phyloP scores from a whole-genome alignment of 768 basidiomycete species.

The Termitomyces bulborhizus region DNA sequence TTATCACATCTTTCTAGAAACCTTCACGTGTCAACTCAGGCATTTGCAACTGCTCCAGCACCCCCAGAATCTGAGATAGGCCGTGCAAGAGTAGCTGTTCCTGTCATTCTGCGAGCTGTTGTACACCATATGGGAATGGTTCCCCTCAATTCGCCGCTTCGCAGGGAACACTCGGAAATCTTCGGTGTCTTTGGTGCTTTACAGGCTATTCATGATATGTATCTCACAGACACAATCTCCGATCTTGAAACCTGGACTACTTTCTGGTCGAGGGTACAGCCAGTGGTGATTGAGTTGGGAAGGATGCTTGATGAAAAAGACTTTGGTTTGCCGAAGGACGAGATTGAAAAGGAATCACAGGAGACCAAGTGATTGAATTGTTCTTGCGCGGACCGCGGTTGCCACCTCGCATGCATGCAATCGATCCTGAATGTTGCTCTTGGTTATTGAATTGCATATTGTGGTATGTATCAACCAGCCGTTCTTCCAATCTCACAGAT shows the following conservation, averaged over 20 bases:
- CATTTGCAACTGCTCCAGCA: slow-evolving; percentile 18
- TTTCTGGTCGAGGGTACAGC: slow-evolving; percentile 21
- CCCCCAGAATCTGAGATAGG: slow-evolving; percentile 20
- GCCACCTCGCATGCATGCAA: neutral
- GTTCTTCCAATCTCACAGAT: no score
- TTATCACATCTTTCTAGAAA: neutral
- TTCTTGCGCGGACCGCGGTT: neutral
- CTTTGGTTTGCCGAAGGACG: slow-evolving; percentile 18
- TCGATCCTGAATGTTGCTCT: neutral
- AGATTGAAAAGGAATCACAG: slow-evolving; percentile 6
- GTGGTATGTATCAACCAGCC: neutral
- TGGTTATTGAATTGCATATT: neutral
- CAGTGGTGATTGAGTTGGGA: slow-evolving; percentile 16
- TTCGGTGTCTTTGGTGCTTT: slow-evolving; percentile 20
- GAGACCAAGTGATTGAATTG: neutral
- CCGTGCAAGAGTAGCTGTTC: slow-evolving; percentile 17
- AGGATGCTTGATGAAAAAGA: slow-evolving; percentile 20
- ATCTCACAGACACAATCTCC: slow-evolving; percentile 10
- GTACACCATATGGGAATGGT: slow-evolving; percentile 17
- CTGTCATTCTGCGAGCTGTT: slow-evolving; percentile 14
- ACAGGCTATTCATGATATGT: slow-evolving; percentile 16
- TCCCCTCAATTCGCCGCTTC: slow-evolving; percentile 13
- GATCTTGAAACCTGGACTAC: slow-evolving; percentile 13
- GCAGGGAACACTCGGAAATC: slow-evolving; percentile 14
- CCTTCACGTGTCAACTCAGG: slow-evolving; percentile 8